Conservation (phyloP, 2,329 filamentous ascomycete species). For the Alternaria sp. region DNA sequence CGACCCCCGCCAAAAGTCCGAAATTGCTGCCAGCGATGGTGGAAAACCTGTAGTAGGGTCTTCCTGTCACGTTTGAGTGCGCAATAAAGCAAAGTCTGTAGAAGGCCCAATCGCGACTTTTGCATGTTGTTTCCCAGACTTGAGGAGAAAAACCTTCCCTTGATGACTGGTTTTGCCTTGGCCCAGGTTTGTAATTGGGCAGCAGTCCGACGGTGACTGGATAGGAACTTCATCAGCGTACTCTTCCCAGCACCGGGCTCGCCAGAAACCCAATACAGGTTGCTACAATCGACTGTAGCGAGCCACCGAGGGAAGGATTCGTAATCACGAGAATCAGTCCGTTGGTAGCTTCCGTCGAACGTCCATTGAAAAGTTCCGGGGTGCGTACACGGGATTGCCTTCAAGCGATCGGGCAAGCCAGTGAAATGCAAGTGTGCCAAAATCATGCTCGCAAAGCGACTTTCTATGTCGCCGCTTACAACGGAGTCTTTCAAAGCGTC, state of each 20-base stretch:
- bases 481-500: not conserved
- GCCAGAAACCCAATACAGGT: constrained; percentile 51
- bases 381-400: constrained; percentile 15
- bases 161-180: constrained; percentile 14
- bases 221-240: constrained; percentile 52
- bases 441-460: not conserved
- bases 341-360: not conserved
- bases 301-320: constrained; percentile 26
- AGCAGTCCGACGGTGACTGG: constrained; percentile 7
- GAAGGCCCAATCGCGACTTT: not conserved
- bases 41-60: no score
- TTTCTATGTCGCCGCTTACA: not conserved
- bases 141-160: constrained; percentile 43
- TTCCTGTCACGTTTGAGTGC: not conserved
- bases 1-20: not conserved
- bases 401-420: constrained; percentile 7
- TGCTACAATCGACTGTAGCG: not conserved
- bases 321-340: not conserved
- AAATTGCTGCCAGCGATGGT: not conserved
- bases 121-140: constrained; percentile 23
- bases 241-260: constrained; percentile 60
- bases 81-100: not conserved
- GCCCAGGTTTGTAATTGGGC: constrained; percentile 45
- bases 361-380: constrained; percentile 18
- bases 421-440: constrained; percentile 8